Evolutionary conservation across 306 rosid species (phyloP).

Genomic region (Sechiopsis laciniata): DNA sequence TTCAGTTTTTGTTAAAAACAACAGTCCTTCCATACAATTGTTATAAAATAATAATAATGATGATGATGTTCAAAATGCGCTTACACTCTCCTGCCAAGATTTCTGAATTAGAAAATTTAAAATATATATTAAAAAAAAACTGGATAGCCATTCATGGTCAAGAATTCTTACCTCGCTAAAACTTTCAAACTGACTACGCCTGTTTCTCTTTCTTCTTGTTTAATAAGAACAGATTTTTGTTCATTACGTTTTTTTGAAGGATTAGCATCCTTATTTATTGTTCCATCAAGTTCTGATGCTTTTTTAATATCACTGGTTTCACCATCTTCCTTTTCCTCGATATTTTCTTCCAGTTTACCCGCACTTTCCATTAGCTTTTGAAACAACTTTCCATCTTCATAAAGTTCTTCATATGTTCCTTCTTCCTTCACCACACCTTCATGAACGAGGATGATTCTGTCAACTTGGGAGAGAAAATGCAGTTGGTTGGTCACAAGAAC

Average conservation of each 20-base stretch:
- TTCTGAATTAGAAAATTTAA: no score
- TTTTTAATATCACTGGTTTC: conserved; percentile 29
- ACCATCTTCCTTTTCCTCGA: conserved; percentile 37
- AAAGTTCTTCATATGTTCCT: conserved; percentile 85
- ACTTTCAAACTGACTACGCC: conserved; percentile 78
- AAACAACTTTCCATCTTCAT: conserved; percentile 57
- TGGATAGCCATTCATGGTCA: conserved; percentile 2
- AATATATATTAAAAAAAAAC: background rate
- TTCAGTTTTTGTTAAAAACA: no score
- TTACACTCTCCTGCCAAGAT: no score
- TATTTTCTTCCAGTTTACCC: conserved; percentile 70
- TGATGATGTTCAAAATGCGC: no score
- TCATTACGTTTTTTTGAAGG: conserved; percentile 44
- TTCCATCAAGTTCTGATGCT: conserved; percentile 37
- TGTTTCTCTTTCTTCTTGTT: conserved; percentile 85
- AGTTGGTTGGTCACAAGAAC: conserved; percentile 93
- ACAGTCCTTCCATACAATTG: no score
- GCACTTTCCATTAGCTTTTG: conserved; percentile 95
- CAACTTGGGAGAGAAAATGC: conserved; percentile 86
- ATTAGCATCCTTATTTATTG: conserved; percentile 32
- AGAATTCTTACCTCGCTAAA: conserved; percentile 46
- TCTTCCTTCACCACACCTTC: conserved; percentile 81
- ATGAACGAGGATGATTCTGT: conserved; percentile 64
- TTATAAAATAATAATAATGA: no score
- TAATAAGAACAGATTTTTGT: conserved; percentile 63